Evolutionary conservation across 2,329 filamentous ascomycete species (phyloP).

Genomic region (Venturia oleaginea): DNA sequence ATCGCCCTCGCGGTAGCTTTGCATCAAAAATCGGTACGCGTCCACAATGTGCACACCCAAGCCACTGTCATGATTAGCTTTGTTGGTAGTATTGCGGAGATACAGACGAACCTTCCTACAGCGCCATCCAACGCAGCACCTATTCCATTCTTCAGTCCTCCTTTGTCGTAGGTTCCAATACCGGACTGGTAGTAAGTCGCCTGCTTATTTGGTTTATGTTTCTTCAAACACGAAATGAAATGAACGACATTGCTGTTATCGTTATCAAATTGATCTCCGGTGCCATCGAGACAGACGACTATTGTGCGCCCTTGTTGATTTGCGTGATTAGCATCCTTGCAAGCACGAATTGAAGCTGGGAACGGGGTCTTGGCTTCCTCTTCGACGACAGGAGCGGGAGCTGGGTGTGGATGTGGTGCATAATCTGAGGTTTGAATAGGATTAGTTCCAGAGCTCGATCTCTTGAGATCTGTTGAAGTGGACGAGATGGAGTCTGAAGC

Average conservation of each 20-base stretch:
- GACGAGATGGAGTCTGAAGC: background rate
- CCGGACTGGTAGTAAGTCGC: constrained; percentile 37
- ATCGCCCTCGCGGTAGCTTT: constrained; percentile 29
- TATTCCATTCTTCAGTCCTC: constrained; percentile 31
- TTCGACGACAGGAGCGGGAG: background rate
- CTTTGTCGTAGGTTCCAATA: constrained; percentile 36
- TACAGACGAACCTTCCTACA: constrained; percentile 22
- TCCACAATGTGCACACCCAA: constrained; percentile 34
- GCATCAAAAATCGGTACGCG: constrained; percentile 32
- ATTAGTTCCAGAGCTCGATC: constrained; percentile 13
- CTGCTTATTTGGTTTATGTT: constrained; percentile 29
- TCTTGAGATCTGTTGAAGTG: background rate
- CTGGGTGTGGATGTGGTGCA: constrained; percentile 3
- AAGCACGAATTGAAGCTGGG: constrained; percentile 23
- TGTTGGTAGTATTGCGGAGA: background rate
- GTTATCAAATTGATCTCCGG: constrained; percentile 35
- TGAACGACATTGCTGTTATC: constrained; percentile 29
- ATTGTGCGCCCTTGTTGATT: constrained; percentile 24
- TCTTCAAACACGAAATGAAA: constrained; percentile 36
- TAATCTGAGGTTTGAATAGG: constrained; percentile 16
- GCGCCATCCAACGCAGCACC: constrained; percentile 35
- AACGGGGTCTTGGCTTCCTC: constrained; percentile 13
- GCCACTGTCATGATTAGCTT: background rate
- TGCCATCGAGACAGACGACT: constrained; percentile 37
- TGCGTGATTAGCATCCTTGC: constrained; percentile 19